Percentiles rank a stretch among this genome's conserved stretches.
Conservation (phyloP, 345 rosid genomes). For the Eucalyptus victrix region DNA sequence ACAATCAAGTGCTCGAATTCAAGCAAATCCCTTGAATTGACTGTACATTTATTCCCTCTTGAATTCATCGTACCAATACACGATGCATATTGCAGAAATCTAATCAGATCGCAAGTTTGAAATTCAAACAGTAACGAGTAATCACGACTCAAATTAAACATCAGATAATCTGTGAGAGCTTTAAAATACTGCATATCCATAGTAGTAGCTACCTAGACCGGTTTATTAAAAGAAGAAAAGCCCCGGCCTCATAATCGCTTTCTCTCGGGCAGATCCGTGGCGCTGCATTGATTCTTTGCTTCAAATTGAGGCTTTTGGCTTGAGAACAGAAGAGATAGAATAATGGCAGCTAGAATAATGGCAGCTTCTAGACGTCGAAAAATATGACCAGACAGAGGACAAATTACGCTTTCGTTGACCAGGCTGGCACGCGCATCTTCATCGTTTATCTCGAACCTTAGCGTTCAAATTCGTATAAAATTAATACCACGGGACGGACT, state of each 20-base stretch:
- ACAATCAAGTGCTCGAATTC: neutral
- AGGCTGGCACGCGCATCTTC: neutral
- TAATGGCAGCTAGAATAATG: neutral
- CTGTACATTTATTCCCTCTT: neutral
- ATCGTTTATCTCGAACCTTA: neutral
- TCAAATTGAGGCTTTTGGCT: neutral
- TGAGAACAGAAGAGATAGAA: neutral
- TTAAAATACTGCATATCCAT: neutral
- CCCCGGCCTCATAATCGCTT: neutral
- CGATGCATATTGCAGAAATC: rapidly evolving
- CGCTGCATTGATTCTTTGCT: neutral
- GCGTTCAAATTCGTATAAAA: neutral
- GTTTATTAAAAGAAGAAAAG: neutral
- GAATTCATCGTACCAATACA: neutral
- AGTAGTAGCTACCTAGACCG: rapidly evolving
- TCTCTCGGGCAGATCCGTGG: neutral
- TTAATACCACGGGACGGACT: neutral
- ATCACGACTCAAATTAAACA: neutral
- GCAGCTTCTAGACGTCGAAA: neutral
- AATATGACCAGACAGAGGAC: neutral
- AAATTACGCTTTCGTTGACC: neutral
- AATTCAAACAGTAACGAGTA: rapidly evolving
- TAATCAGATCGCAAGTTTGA: too few relatives aligned
- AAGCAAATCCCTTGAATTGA: neutral
- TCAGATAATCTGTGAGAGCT: rapidly evolving